Conservation (phyloP, 2,329 filamentous ascomycete genomes). For the Dothideomycetes sp. region DNA sequence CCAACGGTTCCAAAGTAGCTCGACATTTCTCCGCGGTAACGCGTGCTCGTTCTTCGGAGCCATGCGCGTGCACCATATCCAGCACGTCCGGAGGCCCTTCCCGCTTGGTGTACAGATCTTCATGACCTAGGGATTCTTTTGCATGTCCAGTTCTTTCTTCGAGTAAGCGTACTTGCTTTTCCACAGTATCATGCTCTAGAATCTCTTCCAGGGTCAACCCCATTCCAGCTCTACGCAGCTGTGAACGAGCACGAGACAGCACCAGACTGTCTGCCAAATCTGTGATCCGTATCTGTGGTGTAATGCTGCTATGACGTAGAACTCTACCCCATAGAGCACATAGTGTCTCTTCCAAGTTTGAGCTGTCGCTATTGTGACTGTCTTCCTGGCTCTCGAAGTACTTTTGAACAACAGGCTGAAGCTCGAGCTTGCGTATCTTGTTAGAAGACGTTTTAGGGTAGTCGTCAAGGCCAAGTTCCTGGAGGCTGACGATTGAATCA, state of each 20-base stretch:
- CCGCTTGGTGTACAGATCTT: constrained; percentile 17
- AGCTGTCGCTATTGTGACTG: background rate
- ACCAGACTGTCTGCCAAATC: constrained; percentile 26
- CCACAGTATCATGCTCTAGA: constrained; percentile 24
- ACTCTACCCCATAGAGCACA: constrained; percentile 24
- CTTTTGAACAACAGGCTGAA: constrained; percentile 24
- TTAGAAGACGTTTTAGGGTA: constrained; percentile 37
- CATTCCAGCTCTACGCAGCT: constrained; percentile 23
- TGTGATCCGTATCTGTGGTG: constrained; percentile 19
- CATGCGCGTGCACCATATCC: constrained; percentile 23
- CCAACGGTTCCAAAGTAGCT: constrained; percentile 19
- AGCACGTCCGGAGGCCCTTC: constrained; percentile 22
- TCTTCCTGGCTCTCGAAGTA: constrained; percentile 22
- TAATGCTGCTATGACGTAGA: constrained; percentile 22
- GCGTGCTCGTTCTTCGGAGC: constrained; percentile 20
- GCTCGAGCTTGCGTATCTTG: constrained; percentile 36
- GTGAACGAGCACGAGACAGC: constrained; percentile 22
- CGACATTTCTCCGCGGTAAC: constrained; percentile 20
- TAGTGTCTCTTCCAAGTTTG: background rate
- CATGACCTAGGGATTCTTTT: background rate
- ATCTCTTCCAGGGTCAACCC: constrained; percentile 27
- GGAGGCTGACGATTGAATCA: constrained; percentile 33
- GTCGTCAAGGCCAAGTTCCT: constrained; percentile 31
- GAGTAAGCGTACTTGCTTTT: constrained; percentile 24
- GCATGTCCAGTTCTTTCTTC: constrained; percentile 19